Evolutionary conservation across 169 alveolate species (phyloP).

Genomic region (Plasmodium malariae): DNA sequence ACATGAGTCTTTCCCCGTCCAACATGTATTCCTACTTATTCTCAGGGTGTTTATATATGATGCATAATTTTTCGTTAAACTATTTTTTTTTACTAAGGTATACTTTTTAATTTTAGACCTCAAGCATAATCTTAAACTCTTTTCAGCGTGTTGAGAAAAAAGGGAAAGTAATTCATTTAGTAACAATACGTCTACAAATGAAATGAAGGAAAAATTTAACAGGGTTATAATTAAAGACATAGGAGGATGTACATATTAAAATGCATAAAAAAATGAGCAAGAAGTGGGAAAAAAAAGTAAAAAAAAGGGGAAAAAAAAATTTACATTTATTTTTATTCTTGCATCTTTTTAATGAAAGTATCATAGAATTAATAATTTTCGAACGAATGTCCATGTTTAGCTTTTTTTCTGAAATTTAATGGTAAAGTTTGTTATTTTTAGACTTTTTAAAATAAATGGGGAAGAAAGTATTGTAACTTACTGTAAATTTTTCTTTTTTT

Average conservation of each 20-base stretch:
- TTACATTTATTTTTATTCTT: conserved; percentile 68
- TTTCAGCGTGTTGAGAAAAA: conserved; percentile 73
- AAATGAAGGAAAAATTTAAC: conserved; percentile 7
- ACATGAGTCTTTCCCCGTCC: conserved; percentile 16
- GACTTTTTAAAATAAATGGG: background rate
- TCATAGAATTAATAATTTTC: conserved; percentile 46
- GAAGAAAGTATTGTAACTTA: no score
- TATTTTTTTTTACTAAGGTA: conserved; percentile 20
- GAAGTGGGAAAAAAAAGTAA: no score
- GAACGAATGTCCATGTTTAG: conserved; percentile 72
- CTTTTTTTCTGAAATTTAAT: conserved; percentile 1
- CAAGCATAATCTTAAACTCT: conserved; percentile 60
- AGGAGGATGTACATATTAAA: background rate
- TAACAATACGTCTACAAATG: conserved; percentile 55
- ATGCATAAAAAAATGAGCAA: background rate
- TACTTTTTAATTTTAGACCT: conserved; percentile 58
- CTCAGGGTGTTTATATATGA: conserved; percentile 1
- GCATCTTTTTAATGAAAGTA: conserved; percentile 65
- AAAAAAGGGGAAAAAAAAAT: conserved; percentile 3
- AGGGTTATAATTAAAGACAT: no score
- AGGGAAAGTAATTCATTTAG: conserved; percentile 71
- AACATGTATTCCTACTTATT: conserved; percentile 4
- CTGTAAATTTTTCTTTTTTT: no score
- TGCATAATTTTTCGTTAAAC: background rate
- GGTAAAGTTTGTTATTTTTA: background rate